phyloP scores from a whole-genome alignment of 208 protist genomes.

The Lotmaria passim region DNA sequence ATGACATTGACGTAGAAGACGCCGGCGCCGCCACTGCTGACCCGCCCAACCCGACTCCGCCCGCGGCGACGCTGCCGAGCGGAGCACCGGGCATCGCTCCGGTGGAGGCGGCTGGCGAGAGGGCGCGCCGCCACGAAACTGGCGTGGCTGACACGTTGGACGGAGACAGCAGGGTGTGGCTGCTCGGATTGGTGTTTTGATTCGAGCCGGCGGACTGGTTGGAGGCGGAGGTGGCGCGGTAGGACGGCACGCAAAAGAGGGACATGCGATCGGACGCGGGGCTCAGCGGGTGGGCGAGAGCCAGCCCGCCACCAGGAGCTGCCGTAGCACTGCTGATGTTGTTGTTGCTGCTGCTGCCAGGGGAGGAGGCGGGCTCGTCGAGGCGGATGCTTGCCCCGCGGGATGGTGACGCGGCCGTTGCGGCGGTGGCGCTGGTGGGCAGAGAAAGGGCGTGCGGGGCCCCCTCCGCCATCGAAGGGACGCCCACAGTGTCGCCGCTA shows the following conservation, averaged over 20 bases:
- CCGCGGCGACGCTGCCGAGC: neutral
- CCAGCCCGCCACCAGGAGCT: neutral
- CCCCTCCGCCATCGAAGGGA: neutral
- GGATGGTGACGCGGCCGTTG: too few species aligned
- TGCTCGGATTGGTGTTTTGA: neutral
- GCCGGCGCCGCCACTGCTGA: neutral
- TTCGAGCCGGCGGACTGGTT: neutral
- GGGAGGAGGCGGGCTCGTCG: neutral
- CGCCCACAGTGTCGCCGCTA: neutral
- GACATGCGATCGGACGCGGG: constrained; percentile 1
- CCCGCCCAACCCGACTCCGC: neutral
- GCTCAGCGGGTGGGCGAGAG: neutral
- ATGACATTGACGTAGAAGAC: neutral
- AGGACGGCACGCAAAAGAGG: constrained; percentile 11
- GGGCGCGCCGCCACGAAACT: constrained; percentile 14
- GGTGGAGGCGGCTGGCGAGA: neutral
- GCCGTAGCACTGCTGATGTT: neutral
- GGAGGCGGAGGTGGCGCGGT: constrained; percentile 14
- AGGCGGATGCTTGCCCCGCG: neutral
- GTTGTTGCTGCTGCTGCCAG: constrained; percentile 2
- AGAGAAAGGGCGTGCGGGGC: neutral
- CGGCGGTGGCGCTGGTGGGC: too few species aligned
- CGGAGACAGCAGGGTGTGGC: neutral
- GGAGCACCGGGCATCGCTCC: neutral
- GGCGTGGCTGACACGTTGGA: neutral